Evolutionary conservation across 805 yeast species (phyloP), one percentile per base, ranked within the genome.

Genomic region (Ogataea methylovora): DNA sequence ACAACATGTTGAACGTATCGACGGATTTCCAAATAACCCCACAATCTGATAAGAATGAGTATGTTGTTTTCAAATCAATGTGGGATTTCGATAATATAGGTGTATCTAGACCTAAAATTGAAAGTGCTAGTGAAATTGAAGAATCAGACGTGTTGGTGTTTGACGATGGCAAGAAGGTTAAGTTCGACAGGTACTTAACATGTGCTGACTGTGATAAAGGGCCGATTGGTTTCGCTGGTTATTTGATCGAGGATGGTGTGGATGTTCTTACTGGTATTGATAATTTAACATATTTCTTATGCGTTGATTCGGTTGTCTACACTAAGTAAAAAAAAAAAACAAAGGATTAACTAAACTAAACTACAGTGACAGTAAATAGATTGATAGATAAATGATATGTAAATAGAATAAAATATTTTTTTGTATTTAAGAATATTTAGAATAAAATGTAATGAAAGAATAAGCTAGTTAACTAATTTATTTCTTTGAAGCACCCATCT

Each of bases 31-130:
- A n/a, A n/a, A n/a, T n/a, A n/a, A n/a, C n/a, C n/a, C n/a, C n/a
- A n/a, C n/a, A n/a, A 13, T 20, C 25, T 16, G 6, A n/a, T 10
- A 11, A 5, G 6, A 6, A 21, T 14, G 32, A 29, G n/a, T 30
- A 19, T 23, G 22, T 22, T 16, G 7, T 22, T 2, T 4, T 30
- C 3, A 4, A 11, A 20, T 30, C 32, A 4, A 75, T 78, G 34
- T 83, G 92, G 92, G 83, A 74, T 42, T 83, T 83, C 45, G 88
- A 83, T 42, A 83, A 83, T 46, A 71, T 83, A 30, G 88, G 86
- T 1, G 90, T 83, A 3, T 79, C 87, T 2, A 67, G 67, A 31
- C 60, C 59, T 9, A 35, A 39, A 7, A 37, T 37, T 1, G 47
- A 46, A 3, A 18, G 25, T 26, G 33, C 32, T n/a, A 36, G 37